Conservation (phyloP, 2,329 filamentous ascomycete species). For the Paraphoma sp. region DNA sequence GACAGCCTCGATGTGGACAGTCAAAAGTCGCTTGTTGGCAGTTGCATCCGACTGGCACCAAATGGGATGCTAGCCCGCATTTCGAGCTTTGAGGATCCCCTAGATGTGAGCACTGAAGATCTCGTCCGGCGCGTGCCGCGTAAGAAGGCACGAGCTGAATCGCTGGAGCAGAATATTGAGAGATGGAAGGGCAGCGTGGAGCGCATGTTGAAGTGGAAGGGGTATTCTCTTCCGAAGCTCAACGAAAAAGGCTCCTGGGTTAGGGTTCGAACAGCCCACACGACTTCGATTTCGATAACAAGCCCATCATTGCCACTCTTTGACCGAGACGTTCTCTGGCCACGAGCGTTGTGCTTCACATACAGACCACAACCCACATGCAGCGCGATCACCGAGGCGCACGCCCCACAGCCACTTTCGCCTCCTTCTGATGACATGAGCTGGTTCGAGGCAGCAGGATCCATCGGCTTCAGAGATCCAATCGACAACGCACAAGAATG, state of each 20-base stretch:
- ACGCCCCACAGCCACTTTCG: not conserved
- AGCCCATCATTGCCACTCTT: slow-evolving; percentile 19
- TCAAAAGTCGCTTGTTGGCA: slow-evolving; percentile 28
- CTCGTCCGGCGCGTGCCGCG: slow-evolving; percentile 16
- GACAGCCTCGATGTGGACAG: slow-evolving; percentile 18
- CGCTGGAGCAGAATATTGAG: slow-evolving; percentile 38
- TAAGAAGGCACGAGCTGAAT: slow-evolving; percentile 33
- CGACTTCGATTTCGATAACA: slow-evolving; percentile 6
- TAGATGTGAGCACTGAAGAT: slow-evolving; percentile 28
- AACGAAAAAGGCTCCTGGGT: slow-evolving; percentile 39
- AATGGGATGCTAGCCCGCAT: slow-evolving; percentile 41
- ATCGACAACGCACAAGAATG: slow-evolving; percentile 46
- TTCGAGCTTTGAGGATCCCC: slow-evolving; percentile 38
- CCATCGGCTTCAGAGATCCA: slow-evolving; percentile 44
- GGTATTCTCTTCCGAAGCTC: slow-evolving; percentile 35
- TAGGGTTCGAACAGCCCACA: slow-evolving; percentile 33
- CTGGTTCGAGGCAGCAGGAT: slow-evolving; percentile 40
- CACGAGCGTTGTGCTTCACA: slow-evolving; percentile 42
- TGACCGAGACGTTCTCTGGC: slow-evolving; percentile 46
- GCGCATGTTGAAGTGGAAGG: slow-evolving; percentile 45
- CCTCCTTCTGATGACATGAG: slow-evolving; percentile 18
- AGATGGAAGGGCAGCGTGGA: slow-evolving; percentile 43
- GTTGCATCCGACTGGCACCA: slow-evolving; percentile 43
- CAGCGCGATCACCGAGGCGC: not conserved
- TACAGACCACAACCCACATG: slow-evolving; percentile 12